These are phyloP conservation scores for Metschnikowia lunata DNA, from an alignment of 805 yeast species.

Conservation along the genomic window DNA sequence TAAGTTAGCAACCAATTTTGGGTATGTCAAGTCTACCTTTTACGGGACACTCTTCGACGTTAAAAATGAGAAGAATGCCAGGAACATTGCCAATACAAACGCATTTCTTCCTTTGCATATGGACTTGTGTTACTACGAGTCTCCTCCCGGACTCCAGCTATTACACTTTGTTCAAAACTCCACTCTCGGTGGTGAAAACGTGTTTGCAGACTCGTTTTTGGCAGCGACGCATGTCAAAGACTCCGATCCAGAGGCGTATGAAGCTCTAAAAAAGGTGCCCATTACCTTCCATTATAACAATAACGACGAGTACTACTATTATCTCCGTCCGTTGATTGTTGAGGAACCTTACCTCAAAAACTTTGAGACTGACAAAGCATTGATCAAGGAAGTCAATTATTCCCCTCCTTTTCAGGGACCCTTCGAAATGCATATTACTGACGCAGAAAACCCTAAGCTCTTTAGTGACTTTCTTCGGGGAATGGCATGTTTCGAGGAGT, in stretches of 20 bases:
- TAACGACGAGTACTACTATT: conserved; percentile 57
- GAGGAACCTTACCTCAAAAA: conserved; percentile 35
- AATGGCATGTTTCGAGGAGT: conserved; percentile 53
- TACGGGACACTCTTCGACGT: conserved; percentile 73
- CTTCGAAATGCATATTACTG: conserved; percentile 52
- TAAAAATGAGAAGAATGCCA: conserved; percentile 44
- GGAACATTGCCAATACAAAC: conserved; percentile 66
- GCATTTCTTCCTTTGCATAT: conserved; percentile 67
- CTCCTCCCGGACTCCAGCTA: conserved; percentile 76
- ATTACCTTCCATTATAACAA: conserved; percentile 65
- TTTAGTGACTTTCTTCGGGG: conserved; percentile 60
- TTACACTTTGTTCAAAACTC: conserved; percentile 56
- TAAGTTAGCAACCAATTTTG: conserved; percentile 47
- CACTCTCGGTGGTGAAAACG: conserved; percentile 61
- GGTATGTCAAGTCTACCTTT: conserved; percentile 66
- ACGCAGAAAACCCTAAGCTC: conserved; percentile 25
- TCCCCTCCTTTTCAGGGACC: conserved; percentile 87
- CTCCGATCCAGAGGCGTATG: conserved; percentile 57
- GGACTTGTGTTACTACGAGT: conserved; percentile 72
- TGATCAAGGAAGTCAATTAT: conserved; percentile 59
- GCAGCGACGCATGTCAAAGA: conserved; percentile 57
- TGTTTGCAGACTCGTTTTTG: conserved; percentile 65
- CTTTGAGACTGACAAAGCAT: conserved; percentile 25
- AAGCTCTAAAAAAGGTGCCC: conserved; percentile 59
- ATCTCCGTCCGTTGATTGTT: conserved; percentile 57